Base-by-base conservation (phyloP, 129 eudicot genomes). In the Mikania micrantha region DNA sequence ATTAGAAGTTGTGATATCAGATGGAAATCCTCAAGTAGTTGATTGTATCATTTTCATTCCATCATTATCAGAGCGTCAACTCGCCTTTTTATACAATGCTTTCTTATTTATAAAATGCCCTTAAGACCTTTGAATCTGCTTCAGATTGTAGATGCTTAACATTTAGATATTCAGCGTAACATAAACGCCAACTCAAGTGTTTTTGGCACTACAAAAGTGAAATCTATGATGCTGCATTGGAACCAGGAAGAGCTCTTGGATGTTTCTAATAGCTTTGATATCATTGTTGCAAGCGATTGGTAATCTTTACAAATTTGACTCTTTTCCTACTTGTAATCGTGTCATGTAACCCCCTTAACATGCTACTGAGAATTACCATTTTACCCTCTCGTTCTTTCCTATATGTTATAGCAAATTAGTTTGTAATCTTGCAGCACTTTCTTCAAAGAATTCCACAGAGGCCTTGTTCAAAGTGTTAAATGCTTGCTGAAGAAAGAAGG, bases 21-120 rank as follows among this genome's bases (percentile, higher is more conserved):
- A 94, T 79, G 99, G 99, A 62, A 94, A 94, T 68, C 99, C 99
- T 63, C 96, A 89, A 89, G 99, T 94, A 22, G 95, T 94, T 79
- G 93, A 87, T 86, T 94, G 99, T 94, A 94, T 94, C 97, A 96
- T 94, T 80, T 74, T 79, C 57, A 25, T 36, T 62, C 53, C 39
- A 4, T 32, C 29, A 53, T 54, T 50, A 7, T 50, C 53, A 34
- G 13, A 50, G 32, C 71, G 50, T 64, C 41, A 40, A 27, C 29
- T 16, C 17, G 3, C 12, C 22, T 42, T 17, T 16, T 3, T 73
- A 42, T 1, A 11, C 5, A 40, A 58, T 10, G 9, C 10, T 4
- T 39, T 17, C 54, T n/a, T n/a, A 12, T 5, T 70, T 42, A 27
- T 4, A 12, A 58, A 24, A 62, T 22, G 13, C 34, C 29, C 19